Conservation (phyloP, 2,329 filamentous ascomycete species). For the Knufia petricola region DNA sequence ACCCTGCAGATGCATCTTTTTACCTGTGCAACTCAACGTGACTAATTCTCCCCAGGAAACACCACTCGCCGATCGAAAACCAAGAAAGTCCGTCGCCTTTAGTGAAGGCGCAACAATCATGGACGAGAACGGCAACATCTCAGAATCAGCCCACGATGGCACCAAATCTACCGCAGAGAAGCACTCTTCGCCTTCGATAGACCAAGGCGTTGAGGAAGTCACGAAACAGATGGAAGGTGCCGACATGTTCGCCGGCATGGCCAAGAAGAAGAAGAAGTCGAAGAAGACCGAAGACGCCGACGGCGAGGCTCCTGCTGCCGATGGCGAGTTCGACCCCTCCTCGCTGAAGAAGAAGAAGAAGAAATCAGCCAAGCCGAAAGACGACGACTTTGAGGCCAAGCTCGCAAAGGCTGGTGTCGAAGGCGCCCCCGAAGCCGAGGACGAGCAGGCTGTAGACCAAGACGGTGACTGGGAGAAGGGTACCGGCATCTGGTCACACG, state of each 20-base stretch:
- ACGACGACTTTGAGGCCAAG: slow-evolving; percentile 58
- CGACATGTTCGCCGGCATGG: slow-evolving; percentile 57
- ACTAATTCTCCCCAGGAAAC: slow-evolving; percentile 24
- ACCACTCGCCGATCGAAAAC: slow-evolving; percentile 48
- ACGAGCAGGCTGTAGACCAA: slow-evolving; percentile 26
- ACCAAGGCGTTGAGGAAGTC: slow-evolving; percentile 55
- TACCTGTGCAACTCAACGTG: neutral
- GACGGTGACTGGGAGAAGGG: slow-evolving; percentile 74
- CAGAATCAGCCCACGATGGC: slow-evolving; percentile 48
- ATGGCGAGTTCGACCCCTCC: slow-evolving; percentile 55
- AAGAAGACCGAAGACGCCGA: slow-evolving; percentile 47
- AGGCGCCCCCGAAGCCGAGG: slow-evolving; percentile 43
- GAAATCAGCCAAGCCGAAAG: slow-evolving; percentile 56
- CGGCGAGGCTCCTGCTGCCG: slow-evolving; percentile 43
- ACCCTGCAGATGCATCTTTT: neutral
- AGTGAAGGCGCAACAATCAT: slow-evolving; percentile 80
- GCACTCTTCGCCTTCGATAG: slow-evolving; percentile 47
- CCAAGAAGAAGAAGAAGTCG: slow-evolving; percentile 64
- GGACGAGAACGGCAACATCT: slow-evolving; percentile 79
- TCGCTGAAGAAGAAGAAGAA: slow-evolving; percentile 80
- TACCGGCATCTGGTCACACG: slow-evolving; percentile 83
- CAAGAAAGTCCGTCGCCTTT: slow-evolving; percentile 90
- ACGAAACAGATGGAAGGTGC: slow-evolving; percentile 29
- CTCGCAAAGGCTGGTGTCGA: slow-evolving; percentile 51
- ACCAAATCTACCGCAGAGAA: slow-evolving; percentile 73